Evolutionary conservation across 2,329 filamentous ascomycete species (phyloP).

Genomic region (Neospermospora avenae): DNA sequence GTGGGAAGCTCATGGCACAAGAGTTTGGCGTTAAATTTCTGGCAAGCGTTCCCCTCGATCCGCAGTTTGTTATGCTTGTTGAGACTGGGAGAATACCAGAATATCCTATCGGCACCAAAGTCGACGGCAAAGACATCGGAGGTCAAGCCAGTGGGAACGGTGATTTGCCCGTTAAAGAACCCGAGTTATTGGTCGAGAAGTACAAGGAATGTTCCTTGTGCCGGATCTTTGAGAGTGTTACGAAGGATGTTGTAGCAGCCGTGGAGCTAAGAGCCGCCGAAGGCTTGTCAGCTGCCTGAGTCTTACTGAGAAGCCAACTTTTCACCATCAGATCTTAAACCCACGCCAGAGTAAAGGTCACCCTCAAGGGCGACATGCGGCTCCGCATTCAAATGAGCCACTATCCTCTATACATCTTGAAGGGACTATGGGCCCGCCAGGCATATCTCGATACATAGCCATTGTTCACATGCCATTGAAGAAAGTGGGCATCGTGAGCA

Average conservation of each 20-base stretch:
- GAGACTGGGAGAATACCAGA: constrained; percentile 66
- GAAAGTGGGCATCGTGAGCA: no score
- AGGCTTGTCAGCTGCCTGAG: not conserved
- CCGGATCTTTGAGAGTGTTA: constrained; percentile 65
- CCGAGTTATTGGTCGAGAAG: constrained; percentile 60
- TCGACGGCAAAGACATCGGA: constrained; percentile 54
- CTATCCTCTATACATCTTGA: no score
- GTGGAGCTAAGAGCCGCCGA: constrained; percentile 18
- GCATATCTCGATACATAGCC: no score
- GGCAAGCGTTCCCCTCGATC: constrained; percentile 86
- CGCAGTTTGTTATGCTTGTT: constrained; percentile 82
- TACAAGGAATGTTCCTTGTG: constrained; percentile 69
- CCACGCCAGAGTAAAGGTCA: no score
- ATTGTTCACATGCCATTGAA: no score
- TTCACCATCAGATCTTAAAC: not conserved
- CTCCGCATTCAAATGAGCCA: no score
- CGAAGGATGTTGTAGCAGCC: constrained; percentile 46
- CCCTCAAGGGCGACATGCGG: no score
- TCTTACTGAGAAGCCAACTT: not conserved
- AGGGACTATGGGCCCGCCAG: no score
- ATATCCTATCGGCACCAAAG: constrained; percentile 65
- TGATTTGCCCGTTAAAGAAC: constrained; percentile 36
- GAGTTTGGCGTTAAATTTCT: constrained; percentile 84
- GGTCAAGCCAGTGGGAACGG: constrained; percentile 30
- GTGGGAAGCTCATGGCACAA: constrained; percentile 81